Evolutionary conservation across 495 filamentous ascomycete genomes (phyloP), one percentile per base, ranked within the genome.

Genomic region (Chaetomidium leptoderma): DNA sequence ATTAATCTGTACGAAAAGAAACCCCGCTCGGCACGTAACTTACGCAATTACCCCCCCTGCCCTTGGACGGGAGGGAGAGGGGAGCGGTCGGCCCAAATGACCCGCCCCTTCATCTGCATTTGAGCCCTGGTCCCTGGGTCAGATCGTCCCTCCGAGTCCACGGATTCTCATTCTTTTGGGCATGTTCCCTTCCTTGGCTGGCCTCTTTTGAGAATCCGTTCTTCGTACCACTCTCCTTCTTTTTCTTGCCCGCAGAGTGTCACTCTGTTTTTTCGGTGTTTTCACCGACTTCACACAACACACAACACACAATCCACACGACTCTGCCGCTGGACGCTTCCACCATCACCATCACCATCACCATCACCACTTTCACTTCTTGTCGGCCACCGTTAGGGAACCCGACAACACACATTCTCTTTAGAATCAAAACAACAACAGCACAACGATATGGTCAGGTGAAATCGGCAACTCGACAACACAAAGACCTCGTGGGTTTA

Each of bases 331-430:
- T 33, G 52, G 52, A 42, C 51, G 51, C 37, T 43, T 14, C 17
- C 36, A 33, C 36, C 39, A 42, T 5, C n/a, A n/a, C n/a, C n/a
- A n/a, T n/a, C n/a, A n/a, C n/a, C n/a, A n/a, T n/a, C n/a, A n/a
- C n/a, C n/a, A n/a, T n/a, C n/a, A n/a, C n/a, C n/a, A n/a, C n/a
- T 17, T 55, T 55, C 39, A 44, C 39, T 55, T 55, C 52, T 44
- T 35, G 4, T 10, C 2, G 21, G 35, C 24, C 16, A 30, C 35
- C 9, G 4, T 24, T 11, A 23, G 33, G n/a, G 51, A 16, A 43
- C 32, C 26, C 51, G 17, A 23, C 37, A 36, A 30, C 26, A 24
- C 29, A 36, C 52, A 45, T 35, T 55, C 52, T 44, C 51, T 53
- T 40, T 26, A 11, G 43, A 36, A 4, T 13, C 24, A 26, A 6